Conservation (phyloP, 805 yeast species). For the Ogataea philodendri region DNA sequence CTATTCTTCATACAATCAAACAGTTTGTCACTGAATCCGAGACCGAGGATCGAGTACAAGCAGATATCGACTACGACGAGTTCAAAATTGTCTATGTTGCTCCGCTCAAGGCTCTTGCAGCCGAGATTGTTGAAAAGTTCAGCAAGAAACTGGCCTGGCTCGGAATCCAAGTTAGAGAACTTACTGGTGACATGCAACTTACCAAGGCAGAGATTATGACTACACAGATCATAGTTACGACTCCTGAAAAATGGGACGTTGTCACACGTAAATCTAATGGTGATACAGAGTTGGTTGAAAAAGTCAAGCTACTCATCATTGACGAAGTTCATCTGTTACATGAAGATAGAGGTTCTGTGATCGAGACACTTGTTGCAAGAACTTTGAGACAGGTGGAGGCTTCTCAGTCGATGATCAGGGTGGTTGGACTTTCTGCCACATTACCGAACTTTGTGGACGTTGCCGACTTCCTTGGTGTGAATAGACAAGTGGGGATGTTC, state of each 20-base stretch:
- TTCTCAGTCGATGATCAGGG: conserved; percentile 88
- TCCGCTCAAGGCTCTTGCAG: conserved; percentile 90
- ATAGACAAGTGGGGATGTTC: conserved; percentile 86
- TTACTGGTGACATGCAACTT: conserved; percentile 95
- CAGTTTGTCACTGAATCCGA: conserved; percentile 59
- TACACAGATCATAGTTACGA: conserved; percentile 88
- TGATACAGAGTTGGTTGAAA: conserved; percentile 78
- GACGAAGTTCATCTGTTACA: conserved; percentile 97
- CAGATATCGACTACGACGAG: conserved; percentile 75
- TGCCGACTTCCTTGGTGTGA: conserved; percentile 91
- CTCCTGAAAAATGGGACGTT: conserved; percentile 98
- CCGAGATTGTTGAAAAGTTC: conserved; percentile 93
- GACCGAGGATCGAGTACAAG: conserved; percentile 46
- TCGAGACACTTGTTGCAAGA: conserved; percentile 92
- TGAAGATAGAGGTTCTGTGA: conserved; percentile 97
- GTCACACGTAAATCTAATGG: conserved; percentile 92
- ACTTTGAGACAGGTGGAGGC: conserved; percentile 94
- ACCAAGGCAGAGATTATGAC: conserved; percentile 74
- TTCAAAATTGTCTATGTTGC: conserved; percentile 93
- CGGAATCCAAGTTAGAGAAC: conserved; percentile 80
- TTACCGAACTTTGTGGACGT: conserved; percentile 90
- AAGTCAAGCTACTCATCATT: conserved; percentile 81
- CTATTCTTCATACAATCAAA: conserved; percentile 75
- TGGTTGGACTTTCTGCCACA: conserved; percentile 93
- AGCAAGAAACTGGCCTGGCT: conserved; percentile 75